phyloP scores from a whole-genome alignment of 768 basidiomycete species.

The Panaeolus papilionaceus region DNA sequence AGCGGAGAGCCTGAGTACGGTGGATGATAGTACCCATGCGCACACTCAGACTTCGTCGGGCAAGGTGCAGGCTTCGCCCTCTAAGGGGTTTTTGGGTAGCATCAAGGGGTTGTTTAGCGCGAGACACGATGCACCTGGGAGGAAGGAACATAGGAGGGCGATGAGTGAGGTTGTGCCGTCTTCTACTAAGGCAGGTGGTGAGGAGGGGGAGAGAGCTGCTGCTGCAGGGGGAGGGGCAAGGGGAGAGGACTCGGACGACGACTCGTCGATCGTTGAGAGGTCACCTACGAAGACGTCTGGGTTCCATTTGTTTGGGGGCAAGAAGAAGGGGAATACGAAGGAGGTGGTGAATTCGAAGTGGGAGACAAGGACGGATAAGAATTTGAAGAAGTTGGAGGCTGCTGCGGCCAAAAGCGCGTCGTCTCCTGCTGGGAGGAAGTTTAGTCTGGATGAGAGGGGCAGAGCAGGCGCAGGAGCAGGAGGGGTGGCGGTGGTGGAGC shows the following conservation, averaged over 20 bases:
- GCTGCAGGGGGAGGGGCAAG: not conserved
- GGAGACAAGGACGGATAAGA: conserved; percentile 25
- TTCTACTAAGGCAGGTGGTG: not conserved
- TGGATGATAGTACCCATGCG: not conserved
- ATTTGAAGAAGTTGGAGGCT: conserved; percentile 21
- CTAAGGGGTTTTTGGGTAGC: conserved; percentile 48
- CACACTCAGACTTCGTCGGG: conserved; percentile 1
- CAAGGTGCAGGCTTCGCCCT: conserved; percentile 21
- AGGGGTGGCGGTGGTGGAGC: not conserved
- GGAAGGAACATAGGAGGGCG: conserved; percentile 11
- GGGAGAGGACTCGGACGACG: not conserved
- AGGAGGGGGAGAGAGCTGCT: not conserved
- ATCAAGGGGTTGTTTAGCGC: conserved; percentile 50
- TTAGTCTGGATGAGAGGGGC: not conserved
- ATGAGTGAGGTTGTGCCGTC: not conserved
- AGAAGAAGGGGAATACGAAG: conserved; percentile 3
- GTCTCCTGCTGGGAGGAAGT: not conserved
- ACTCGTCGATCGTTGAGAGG: not conserved
- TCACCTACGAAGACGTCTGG: not conserved
- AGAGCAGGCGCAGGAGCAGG: too few relatives aligned
- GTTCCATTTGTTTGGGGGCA: not conserved
- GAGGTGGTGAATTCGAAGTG: not conserved
- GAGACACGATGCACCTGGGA: conserved; percentile 14
- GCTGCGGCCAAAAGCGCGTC: not conserved
- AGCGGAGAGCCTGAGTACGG: conserved; percentile 9